Evolutionary conservation across 2,329 filamentous ascomycete genomes (phyloP).

Genomic region (Gnomoniopsis sp.): DNA sequence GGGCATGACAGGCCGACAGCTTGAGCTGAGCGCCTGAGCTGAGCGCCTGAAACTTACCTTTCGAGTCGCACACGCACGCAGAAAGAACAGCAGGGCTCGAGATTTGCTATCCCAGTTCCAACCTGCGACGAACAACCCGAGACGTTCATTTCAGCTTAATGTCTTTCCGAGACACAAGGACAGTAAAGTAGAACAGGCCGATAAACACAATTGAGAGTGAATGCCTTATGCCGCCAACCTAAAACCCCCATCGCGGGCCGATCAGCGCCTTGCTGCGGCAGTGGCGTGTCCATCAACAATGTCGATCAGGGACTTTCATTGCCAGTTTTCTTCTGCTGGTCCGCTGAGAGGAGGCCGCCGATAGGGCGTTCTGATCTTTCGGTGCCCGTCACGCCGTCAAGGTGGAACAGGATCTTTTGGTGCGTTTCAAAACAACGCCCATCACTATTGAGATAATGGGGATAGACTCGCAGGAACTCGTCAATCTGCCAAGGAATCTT

Average conservation of each 20-base stretch:
- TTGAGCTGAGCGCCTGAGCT: neutral
- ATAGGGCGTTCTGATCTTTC: neutral
- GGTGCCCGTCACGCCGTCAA: neutral
- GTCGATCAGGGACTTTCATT: conserved; percentile 1
- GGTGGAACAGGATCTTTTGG: neutral
- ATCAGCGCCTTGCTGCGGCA: neutral
- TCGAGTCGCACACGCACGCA: neutral
- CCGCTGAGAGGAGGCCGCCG: neutral
- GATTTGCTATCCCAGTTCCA: neutral
- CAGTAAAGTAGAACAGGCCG: neutral
- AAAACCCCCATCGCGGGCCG: neutral
- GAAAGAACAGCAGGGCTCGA: neutral
- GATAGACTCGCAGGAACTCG: neutral
- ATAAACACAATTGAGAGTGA: neutral
- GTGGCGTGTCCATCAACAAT: neutral
- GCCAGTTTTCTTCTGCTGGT: neutral
- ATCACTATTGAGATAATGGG: neutral
- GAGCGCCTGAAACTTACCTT: neutral
- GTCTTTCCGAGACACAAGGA: too few relatives aligned
- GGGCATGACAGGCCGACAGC: neutral
- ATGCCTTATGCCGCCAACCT: neutral
- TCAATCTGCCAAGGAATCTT: neutral
- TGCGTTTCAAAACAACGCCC: conserved; percentile 1
- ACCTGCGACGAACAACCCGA: neutral
- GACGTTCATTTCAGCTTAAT: too few relatives aligned